Evolutionary conservation across 257 asterid species (phyloP).

Genomic region (Nicotiana obtusifolia): DNA sequence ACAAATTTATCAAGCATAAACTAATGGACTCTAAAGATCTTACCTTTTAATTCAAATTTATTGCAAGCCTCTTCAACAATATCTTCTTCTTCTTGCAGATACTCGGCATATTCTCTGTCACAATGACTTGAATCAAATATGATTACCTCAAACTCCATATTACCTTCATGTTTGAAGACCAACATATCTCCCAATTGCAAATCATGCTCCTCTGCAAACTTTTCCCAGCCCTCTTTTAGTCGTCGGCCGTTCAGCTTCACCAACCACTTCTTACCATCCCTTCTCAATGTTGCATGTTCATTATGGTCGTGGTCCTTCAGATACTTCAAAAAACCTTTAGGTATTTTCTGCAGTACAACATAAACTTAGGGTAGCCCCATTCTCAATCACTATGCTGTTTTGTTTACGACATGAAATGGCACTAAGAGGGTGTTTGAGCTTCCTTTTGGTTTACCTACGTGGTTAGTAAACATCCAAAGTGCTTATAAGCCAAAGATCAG

Average conservation of each 20-base stretch:
- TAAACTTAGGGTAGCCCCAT: neutral
- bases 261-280: neutral
- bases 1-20: too few relatives aligned
- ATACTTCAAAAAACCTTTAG: neutral
- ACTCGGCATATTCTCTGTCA: neutral
- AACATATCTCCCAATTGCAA: neutral
- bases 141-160: neutral
- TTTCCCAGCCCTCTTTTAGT: neutral
- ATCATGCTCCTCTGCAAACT: neutral
- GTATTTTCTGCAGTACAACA: neutral
- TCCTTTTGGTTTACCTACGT: too few relatives aligned
- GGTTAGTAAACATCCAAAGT: too few relatives aligned
- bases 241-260: neutral
- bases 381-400: too few relatives aligned
- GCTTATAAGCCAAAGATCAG: too few relatives aligned
- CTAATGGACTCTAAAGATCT: neutral
- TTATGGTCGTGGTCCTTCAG: neutral
- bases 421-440: too few relatives aligned
- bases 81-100: neutral
- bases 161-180: neutral
- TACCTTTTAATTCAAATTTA: neutral
- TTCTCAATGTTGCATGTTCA: neutral
- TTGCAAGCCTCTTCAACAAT: neutral
- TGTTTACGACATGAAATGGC: too few relatives aligned
- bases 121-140: constrained; percentile 6